Percentiles rank a stretch among this genome's conserved stretches.
phyloP scores from a whole-genome alignment of 2,329 filamentous ascomycete species.

The Ceratocystis huliohia region DNA sequence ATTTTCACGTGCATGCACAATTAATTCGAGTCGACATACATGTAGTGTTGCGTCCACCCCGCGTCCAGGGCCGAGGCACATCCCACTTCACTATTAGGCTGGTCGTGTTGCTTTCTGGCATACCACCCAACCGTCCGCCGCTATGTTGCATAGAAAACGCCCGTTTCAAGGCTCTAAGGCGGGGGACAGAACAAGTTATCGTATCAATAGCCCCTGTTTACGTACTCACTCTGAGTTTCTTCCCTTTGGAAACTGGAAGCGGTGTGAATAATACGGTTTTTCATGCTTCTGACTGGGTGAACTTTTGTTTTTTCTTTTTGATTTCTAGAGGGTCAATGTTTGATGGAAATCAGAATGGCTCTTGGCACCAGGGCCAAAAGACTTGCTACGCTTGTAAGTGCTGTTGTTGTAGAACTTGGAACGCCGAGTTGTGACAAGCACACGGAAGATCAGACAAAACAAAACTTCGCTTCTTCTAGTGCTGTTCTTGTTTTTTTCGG shows the following conservation, averaged over 20 bases:
- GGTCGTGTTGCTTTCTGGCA: background rate
- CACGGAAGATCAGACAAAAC: constrained; percentile 1
- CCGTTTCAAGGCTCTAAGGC: background rate
- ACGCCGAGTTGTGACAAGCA: background rate
- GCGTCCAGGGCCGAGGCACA: background rate
- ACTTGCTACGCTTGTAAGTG: background rate
- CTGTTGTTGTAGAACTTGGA: background rate
- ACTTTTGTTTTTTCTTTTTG: background rate
- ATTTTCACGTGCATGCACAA: background rate
- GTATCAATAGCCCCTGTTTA: background rate
- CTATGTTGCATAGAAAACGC: background rate
- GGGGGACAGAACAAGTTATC: background rate
- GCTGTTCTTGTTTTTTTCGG: background rate
- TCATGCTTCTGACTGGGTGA: background rate
- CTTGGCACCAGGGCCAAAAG: background rate
- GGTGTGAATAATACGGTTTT: background rate
- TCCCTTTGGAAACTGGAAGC: background rate
- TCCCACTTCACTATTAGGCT: background rate
- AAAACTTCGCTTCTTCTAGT: background rate
- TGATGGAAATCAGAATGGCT: background rate
- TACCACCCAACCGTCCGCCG: background rate
- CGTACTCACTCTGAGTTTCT: too few relatives aligned
- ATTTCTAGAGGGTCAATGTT: background rate
- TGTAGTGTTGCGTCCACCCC: background rate
- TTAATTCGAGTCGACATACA: background rate